These are phyloP conservation scores for Gamarada debralockiae DNA, from an alignment of 495 filamentous ascomycete species.

Conservation along the genomic window DNA sequence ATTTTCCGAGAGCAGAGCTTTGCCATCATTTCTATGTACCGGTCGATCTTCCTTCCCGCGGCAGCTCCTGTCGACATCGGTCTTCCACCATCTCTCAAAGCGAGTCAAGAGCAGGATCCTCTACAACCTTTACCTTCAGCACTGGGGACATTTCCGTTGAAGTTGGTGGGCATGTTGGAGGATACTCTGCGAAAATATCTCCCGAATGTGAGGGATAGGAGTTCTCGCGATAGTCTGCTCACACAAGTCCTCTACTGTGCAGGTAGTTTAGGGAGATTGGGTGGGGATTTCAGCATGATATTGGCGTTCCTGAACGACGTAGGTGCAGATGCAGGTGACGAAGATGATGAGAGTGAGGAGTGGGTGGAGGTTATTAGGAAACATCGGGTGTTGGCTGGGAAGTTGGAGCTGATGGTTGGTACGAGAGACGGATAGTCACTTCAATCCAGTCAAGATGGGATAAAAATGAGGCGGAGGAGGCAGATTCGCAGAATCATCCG, in stretches of 20 bases:
- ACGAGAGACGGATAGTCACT: slow-evolving; percentile 20
- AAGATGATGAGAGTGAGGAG: slow-evolving; percentile 57
- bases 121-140: slow-evolving; percentile 70
- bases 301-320: slow-evolving; percentile 63
- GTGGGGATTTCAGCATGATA: slow-evolving; percentile 89
- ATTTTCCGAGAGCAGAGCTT: slow-evolving; percentile 99
- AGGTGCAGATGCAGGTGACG: slow-evolving; percentile 52
- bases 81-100: neutral
- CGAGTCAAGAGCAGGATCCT: slow-evolving; percentile 42
- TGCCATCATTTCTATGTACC: slow-evolving; percentile 88
- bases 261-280: slow-evolving; percentile 84
- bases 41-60: slow-evolving; percentile 72
- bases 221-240: slow-evolving; percentile 76
- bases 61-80: neutral
- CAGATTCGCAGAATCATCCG: too few species aligned
- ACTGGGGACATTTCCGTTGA: slow-evolving; percentile 78
- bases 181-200: slow-evolving; percentile 77
- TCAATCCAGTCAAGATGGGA: too few species aligned
- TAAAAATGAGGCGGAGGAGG: too few species aligned
- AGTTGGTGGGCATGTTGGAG: slow-evolving; percentile 78
- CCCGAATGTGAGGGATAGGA: slow-evolving; percentile 76
- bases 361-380: slow-evolving; percentile 93
- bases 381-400: slow-evolving; percentile 80
- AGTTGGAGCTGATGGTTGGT: slow-evolving; percentile 77
- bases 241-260: slow-evolving; percentile 97